Evolutionary conservation across 2,329 filamentous ascomycete genomes (phyloP), one percentile per base, ranked within the genome.

Genomic region (Clathrospora elynae): DNA sequence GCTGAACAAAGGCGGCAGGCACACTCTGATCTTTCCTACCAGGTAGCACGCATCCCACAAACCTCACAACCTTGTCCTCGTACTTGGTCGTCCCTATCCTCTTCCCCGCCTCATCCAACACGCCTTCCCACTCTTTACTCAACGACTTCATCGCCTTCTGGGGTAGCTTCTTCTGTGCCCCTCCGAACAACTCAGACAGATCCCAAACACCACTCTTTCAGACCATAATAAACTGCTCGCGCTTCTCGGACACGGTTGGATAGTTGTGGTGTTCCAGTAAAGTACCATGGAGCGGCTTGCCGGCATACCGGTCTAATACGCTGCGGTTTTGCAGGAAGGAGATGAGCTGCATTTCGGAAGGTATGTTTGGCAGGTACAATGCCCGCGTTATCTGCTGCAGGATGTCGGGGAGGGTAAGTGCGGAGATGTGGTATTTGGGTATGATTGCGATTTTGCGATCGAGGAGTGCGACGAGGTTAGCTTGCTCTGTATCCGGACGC

Each of bases 201-300:
- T 56, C 56, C 13, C 46, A 54, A 1, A 7, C 12, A 2, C 35
- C 26, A 0, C 8, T n/a, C 7, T 55, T 57, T 53, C 52, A 62
- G 3, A 49, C 23, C 3, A 28, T 6, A 8, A 64, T 19, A 11
- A 62, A 64, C 0, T 18, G 17, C 7, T 62, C 56, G 8, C 58
- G 41, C 4, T 19, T 34, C 0, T 14, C 13, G 24, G 61, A 62
- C 3, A 4, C 6, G 6, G 28, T 28, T 3, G 52, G 49, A 0
- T 35, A 24, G 25, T 51, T 53, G 41, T 62, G 51, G 14, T 57
- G 53, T 22, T 64, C 58, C 8, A 62, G 33, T 0, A 62, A 48
- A 5, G 55, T 55, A 7, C 29, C 33, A 32, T 59, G 59, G 30
- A 54, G 35, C 11, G 57, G 44, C 6, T 24, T 35, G 5, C 29